These are phyloP conservation scores for Phytopythium aichiense DNA, from an alignment of 352 stramenopile species.

Conservation along the genomic window DNA sequence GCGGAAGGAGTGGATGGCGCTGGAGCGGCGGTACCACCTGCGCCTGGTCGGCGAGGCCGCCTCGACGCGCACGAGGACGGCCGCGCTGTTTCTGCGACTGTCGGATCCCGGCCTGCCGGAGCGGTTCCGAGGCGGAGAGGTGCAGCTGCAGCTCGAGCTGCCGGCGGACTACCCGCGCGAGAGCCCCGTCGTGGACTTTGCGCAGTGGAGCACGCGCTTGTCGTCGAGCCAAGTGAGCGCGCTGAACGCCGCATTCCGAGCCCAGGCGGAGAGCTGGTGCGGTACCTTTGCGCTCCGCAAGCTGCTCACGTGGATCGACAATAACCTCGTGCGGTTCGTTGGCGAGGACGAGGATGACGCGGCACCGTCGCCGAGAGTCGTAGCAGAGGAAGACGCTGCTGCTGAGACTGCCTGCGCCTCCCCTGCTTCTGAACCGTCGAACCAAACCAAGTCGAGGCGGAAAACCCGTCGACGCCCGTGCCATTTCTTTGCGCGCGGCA, in stretches of 20 bases:
- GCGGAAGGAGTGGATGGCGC: constrained; percentile 57
- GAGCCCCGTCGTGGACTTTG: constrained; percentile 44
- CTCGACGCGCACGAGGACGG: constrained; percentile 11
- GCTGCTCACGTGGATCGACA: constrained; percentile 82
- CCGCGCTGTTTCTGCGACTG: constrained; percentile 49
- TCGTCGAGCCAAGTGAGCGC: constrained; percentile 25
- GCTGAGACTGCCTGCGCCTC: not conserved
- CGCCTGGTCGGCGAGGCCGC: constrained; percentile 18
- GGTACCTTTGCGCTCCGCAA: constrained; percentile 57
- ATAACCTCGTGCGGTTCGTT: constrained; percentile 58
- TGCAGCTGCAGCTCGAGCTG: constrained; percentile 48
- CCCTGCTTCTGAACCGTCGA: not conserved
- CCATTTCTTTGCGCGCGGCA: constrained; percentile 46
- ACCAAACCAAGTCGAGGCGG: not conserved
- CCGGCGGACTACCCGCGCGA: constrained; percentile 47
- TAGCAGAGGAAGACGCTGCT: not conserved
- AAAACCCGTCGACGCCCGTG: constrained; percentile 21
- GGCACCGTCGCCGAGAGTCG: not conserved
- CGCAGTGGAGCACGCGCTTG: constrained; percentile 44
- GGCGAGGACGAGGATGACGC: constrained; percentile 5
- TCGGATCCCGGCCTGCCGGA: constrained; percentile 57
- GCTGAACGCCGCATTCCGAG: constrained; percentile 32
- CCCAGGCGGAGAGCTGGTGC: constrained; percentile 31
- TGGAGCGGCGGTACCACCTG: constrained; percentile 63
- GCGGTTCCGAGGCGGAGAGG: constrained; percentile 47